Evolutionary conservation across 805 yeast genomes (phyloP), one percentile per base, ranked within the genome.

Genomic region (Starmerella lactis-condensi): DNA sequence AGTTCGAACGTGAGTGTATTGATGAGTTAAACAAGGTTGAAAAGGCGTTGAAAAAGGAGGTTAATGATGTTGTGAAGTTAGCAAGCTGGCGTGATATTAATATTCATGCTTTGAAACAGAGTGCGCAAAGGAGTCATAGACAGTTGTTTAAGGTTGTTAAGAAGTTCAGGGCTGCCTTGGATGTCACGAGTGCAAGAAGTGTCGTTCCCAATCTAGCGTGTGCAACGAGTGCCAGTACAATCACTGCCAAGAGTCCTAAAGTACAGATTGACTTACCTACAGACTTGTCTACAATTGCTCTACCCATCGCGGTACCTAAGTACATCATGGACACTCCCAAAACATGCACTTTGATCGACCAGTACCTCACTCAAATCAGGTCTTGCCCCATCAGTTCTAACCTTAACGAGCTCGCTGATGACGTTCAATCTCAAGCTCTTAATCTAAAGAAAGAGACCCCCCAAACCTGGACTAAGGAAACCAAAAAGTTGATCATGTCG

Each of bases 71-170:
- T 3, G 81, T 89, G 26, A 56, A 79, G 27, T 60, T 89, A 11
- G 95, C 98, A 1, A 78, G 93, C 46, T 91, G 96, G 96, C 82
- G 83, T 44, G 99, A 89, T 56, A 83, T 82, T 9, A 91, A 89
- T 46, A 69, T 82, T 26, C 91, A 77, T 47, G 93, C 98, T 0
- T 62, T 89, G 45, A 82, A 79, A 43, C 95, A 83, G 53, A 79
- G 94, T 53, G 89, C 98, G 5, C 71, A 81, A 40, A 68, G 75
- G 29, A 82, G 95, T 1, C 98, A 91, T 48, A 69, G 70, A 40
- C 69, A 64, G 43, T 68, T 89, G 32, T 85, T 74, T 66, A 89
- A 82, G 53, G 51, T 77, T 31, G 75, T 85, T 8, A 65, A 82
- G 35, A 81, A 81, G 51, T 89, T 78, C 50, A 67, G 96, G 32